A percentile compares a stretch with the other conserved stretches of the same genome.
Conservation (phyloP, 2,329 filamentous ascomycete species). For the Paecilomyces fulvus region DNA sequence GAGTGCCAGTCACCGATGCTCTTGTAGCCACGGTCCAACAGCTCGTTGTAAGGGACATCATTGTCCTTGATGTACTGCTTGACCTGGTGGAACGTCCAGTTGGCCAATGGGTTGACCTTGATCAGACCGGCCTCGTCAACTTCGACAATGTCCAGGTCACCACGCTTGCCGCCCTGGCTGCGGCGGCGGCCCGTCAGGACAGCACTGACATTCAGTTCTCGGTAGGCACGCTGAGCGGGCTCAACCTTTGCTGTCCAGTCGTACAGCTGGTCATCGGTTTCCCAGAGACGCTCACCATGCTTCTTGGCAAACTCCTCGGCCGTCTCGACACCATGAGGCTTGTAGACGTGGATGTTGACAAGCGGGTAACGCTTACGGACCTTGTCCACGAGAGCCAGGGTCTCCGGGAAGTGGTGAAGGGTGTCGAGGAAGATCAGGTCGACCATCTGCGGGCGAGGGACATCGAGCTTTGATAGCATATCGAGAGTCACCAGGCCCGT, state of each 20-base stretch:
- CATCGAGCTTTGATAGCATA: constrained; percentile 47
- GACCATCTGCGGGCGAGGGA: constrained; percentile 41
- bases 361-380: constrained; percentile 69
- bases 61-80: constrained; percentile 78
- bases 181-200: constrained; percentile 86
- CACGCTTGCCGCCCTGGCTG: constrained; percentile 87
- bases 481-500: constrained; percentile 76
- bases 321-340: constrained; percentile 67
- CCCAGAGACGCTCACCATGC: constrained; percentile 78
- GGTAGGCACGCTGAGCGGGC: constrained; percentile 84
- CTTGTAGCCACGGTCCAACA: constrained; percentile 94
- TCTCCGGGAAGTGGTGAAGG: constrained; percentile 73
- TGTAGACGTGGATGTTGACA: constrained; percentile 79
- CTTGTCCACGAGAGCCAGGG: constrained; percentile 62
- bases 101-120: constrained; percentile 95
- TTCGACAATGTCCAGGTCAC: constrained; percentile 84
- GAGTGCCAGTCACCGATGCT: constrained; percentile 98
- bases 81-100: constrained; percentile 88
- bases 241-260: constrained; percentile 98
- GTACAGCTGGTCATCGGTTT: constrained; percentile 78
- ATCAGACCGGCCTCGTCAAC: constrained; percentile 83
- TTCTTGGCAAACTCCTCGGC: constrained; percentile 69
- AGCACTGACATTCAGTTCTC: constrained; percentile 76
- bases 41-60: constrained; percentile 84
- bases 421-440: constrained; percentile 69